These are phyloP conservation scores for Pseudogymnoascus destructans DNA, from an alignment of 2,329 filamentous ascomycete species.

Conservation along the genomic window DNA sequence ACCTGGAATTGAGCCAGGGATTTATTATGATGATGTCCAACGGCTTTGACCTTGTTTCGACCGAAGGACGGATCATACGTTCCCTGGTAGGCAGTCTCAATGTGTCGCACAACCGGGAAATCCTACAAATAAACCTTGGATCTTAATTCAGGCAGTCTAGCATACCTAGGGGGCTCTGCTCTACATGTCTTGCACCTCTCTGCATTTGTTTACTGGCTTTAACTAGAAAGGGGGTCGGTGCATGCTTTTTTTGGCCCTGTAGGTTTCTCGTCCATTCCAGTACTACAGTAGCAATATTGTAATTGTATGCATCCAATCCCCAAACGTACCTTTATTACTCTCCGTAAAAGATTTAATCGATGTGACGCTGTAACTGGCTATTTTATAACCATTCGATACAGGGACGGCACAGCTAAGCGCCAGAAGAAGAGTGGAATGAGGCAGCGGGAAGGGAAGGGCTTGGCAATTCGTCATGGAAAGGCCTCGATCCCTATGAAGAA, in stretches of 20 bases:
- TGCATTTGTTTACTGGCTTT: background rate
- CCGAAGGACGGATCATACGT: background rate
- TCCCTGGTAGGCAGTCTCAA: background rate
- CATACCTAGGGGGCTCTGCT: background rate
- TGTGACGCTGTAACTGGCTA: background rate
- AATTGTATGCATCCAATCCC: background rate
- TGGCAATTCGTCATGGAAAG: conserved; percentile 5
- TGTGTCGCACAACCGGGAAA: background rate
- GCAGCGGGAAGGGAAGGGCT: background rate
- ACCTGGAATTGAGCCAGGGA: conserved; percentile 24
- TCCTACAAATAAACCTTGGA: background rate
- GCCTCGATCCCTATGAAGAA: background rate
- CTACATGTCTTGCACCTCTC: too few species aligned
- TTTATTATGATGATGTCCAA: conserved; percentile 21
- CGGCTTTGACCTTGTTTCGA: background rate
- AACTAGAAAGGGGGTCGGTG: background rate
- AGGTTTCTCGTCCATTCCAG: background rate
- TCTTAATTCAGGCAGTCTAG: background rate
- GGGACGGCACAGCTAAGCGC: background rate
- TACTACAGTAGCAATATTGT: background rate
- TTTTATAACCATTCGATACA: background rate
- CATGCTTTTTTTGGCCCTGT: background rate
- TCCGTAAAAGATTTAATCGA: background rate
- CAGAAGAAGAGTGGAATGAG: background rate
- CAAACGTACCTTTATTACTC: background rate